Evolutionary conservation across 2,329 filamentous ascomycete genomes (phyloP).

Genomic region (Thelonectria discophora): DNA sequence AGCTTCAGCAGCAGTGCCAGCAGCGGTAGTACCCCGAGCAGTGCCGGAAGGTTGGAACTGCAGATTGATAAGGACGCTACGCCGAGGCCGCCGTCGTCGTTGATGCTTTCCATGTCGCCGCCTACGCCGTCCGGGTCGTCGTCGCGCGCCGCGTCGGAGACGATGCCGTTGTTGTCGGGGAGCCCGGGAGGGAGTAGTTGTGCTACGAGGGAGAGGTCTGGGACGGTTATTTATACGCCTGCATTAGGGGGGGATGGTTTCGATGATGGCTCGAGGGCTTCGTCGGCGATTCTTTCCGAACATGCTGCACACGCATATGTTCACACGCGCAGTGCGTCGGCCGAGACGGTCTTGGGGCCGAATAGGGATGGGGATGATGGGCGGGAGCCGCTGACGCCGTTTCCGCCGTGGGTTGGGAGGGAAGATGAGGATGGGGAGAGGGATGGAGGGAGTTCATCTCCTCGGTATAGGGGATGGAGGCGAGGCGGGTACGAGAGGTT

Average conservation of each 20-base stretch:
- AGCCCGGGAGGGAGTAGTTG: neutral
- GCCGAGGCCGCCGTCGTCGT: no score
- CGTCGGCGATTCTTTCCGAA: neutral
- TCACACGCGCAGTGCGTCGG: conserved; percentile 30
- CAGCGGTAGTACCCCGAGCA: no score
- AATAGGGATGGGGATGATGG: conserved; percentile 9
- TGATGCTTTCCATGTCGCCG: no score
- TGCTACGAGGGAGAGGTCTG: neutral
- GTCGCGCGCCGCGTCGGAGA: neutral
- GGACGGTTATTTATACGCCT: neutral
- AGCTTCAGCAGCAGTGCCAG: no score
- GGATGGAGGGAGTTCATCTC: neutral
- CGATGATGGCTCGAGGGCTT: neutral
- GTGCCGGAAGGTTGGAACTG: no score
- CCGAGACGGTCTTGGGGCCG: conserved; percentile 33
- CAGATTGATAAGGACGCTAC: no score
- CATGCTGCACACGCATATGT: no score
- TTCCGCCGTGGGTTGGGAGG: conserved; percentile 39
- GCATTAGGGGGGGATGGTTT: neutral
- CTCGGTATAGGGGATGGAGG: conserved; percentile 22
- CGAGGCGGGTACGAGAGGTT: neutral
- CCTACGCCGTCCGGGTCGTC: neutral
- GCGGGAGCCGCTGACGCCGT: conserved; percentile 39
- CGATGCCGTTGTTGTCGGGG: neutral
- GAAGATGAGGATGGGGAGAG: conserved; percentile 29